Conservation (phyloP, 805 yeast species). For the Hanseniaspora lindneri region DNA sequence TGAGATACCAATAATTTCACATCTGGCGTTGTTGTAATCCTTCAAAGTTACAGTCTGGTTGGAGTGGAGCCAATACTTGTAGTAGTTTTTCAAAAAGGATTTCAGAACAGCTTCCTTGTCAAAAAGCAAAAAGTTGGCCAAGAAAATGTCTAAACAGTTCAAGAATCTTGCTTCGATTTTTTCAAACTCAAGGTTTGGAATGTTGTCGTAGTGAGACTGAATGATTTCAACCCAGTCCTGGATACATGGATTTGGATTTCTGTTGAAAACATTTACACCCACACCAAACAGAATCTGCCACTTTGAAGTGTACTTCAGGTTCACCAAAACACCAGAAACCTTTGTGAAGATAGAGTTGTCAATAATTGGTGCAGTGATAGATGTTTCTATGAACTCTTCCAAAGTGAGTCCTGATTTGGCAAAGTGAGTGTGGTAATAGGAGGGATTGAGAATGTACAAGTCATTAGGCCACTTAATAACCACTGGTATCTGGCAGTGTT, state of each 20-base stretch:
- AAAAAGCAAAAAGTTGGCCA: conserved; percentile 38
- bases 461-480: conserved; percentile 96
- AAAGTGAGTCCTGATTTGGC: conserved; percentile 11
- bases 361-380: conserved; percentile 1
- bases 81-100: conserved; percentile 59
- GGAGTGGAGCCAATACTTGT: conserved; percentile 75
- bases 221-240: conserved; percentile 54
- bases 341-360: conserved; percentile 4
- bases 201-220: conserved; percentile 34
- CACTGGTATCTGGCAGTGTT: conserved; percentile 66
- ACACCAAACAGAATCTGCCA: conserved; percentile 56
- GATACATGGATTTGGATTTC: conserved; percentile 86
- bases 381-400: conserved; percentile 13
- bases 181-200: conserved; percentile 36
- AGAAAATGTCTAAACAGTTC: conserved; percentile 51
- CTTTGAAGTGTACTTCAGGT: conserved; percentile 9
- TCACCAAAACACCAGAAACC: conserved; percentile 12
- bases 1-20: conserved; percentile 69
- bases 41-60: conserved; percentile 61
- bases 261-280: conserved; percentile 72
- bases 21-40: conserved; percentile 40
- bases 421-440: conserved; percentile 33
- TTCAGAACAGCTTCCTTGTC: conserved; percentile 44
- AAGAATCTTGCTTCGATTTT: conserved; percentile 46
- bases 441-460: conserved; percentile 62